These are phyloP conservation scores for Corrigiola litoralis DNA, from an alignment of 179 eudicot species.

Conservation along the genomic window DNA sequence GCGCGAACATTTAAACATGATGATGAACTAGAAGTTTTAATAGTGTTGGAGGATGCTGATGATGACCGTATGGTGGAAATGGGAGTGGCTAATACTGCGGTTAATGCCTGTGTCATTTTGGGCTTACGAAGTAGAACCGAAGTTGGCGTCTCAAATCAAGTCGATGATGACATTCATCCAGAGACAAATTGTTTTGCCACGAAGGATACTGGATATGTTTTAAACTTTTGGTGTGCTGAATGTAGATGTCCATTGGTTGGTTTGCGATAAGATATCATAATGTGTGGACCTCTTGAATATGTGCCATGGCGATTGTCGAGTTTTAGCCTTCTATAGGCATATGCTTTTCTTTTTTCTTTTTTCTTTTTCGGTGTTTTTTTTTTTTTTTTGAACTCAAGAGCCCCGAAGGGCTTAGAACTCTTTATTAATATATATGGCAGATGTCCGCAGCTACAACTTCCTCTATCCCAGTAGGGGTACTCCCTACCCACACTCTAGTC, in stretches of 20 bases:
- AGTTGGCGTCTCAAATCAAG: not conserved
- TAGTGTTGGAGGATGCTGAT: slow-evolving; percentile 4
- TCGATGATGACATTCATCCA: not conserved
- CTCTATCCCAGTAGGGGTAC: too few species aligned
- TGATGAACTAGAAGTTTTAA: not conserved
- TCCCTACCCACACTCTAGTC: too few species aligned
- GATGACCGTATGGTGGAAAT: slow-evolving; percentile 13
- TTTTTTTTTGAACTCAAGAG: too few species aligned
- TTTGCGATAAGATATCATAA: slow-evolving; percentile 22
- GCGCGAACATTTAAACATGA: not conserved
- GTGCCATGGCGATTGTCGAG: too few species aligned
- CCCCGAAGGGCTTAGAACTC: too few species aligned
- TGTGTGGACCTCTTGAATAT: slow-evolving; percentile 19
- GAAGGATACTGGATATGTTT: slow-evolving; percentile 1
- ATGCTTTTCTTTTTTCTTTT: too few species aligned
- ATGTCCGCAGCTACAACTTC: too few species aligned
- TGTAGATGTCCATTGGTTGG: slow-evolving; percentile 15
- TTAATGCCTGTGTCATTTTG: slow-evolving; percentile 19
- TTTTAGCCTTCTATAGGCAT: too few species aligned
- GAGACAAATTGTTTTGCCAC: not conserved
- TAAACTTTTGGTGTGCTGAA: not conserved
- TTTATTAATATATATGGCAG: too few species aligned
- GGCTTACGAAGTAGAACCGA: not conserved
- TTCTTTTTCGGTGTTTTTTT: too few species aligned
- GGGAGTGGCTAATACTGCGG: slow-evolving; percentile 4